Evolutionary conservation across 2,329 filamentous ascomycete species (phyloP).

Genomic region (Cordyceps cateniannulata): DNA sequence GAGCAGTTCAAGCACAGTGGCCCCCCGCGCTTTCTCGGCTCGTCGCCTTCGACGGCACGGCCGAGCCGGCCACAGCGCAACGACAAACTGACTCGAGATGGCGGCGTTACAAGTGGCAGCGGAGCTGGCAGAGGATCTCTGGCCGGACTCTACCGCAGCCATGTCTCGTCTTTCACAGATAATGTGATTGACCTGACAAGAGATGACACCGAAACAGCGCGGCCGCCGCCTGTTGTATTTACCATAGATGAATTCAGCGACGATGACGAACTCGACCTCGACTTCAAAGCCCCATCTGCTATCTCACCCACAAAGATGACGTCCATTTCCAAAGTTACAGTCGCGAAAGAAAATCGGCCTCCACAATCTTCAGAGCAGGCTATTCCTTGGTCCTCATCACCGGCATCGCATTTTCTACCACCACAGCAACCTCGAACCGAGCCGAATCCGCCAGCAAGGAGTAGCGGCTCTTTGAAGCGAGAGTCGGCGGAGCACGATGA

Average conservation of each 20-base stretch:
- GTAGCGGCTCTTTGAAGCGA: slow-evolving; percentile 34
- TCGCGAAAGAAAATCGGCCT: slow-evolving; percentile 21
- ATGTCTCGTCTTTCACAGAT: slow-evolving; percentile 39
- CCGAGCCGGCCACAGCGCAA: slow-evolving; percentile 16
- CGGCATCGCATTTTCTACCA: slow-evolving; percentile 40
- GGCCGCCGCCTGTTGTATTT: slow-evolving; percentile 46
- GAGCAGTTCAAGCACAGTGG: slow-evolving; percentile 41
- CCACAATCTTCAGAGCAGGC: slow-evolving; percentile 24
- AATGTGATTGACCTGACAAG: slow-evolving; percentile 30
- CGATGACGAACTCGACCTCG: slow-evolving; percentile 67
- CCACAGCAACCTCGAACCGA: slow-evolving; percentile 21
- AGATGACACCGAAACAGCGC: slow-evolving; percentile 21
- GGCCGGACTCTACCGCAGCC: slow-evolving; percentile 37
- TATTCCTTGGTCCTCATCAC: slow-evolving; percentile 71
- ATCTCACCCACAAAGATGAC: slow-evolving; percentile 26
- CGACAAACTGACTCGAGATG: neutral
- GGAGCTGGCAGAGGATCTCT: slow-evolving; percentile 22
- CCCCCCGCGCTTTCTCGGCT: slow-evolving; percentile 27
- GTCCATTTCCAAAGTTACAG: slow-evolving; percentile 17
- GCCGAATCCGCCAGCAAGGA: slow-evolving; percentile 17
- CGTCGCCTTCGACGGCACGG: slow-evolving; percentile 30
- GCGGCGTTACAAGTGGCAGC: neutral
- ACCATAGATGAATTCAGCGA: slow-evolving; percentile 83
- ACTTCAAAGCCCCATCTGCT: slow-evolving; percentile 55
- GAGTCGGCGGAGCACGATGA: slow-evolving; percentile 27